These are phyloP conservation scores for Prototheca wickerhamii DNA, from an alignment of 163 green algal genomes.

Conservation along the genomic window DNA sequence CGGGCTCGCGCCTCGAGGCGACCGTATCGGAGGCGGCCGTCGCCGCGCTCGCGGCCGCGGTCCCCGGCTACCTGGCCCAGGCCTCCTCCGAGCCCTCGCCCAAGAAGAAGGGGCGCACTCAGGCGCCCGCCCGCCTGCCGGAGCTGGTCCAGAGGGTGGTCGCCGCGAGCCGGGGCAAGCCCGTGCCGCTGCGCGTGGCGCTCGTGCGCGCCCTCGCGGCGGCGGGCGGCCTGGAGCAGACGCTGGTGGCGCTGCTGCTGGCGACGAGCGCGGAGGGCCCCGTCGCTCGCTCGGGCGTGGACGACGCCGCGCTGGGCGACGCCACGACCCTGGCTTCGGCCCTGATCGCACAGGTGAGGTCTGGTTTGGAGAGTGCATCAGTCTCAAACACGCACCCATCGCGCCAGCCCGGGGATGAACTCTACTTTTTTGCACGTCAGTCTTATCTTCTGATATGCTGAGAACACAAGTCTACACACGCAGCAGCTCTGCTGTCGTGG, in stretches of 20 bases:
- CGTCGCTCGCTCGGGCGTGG: too few species aligned
- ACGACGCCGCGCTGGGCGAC: too few species aligned
- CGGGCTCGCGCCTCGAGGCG: conserved; percentile 51
- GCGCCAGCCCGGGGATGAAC: conserved; percentile 35
- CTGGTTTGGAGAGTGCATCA: too few species aligned
- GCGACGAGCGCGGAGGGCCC: not conserved
- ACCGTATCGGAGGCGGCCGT: conserved; percentile 27
- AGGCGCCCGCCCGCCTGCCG: not conserved
- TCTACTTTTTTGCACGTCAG: conserved; percentile 74
- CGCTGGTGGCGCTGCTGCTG: conserved; percentile 6
- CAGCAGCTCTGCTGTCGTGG: not conserved
- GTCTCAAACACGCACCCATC: not conserved
- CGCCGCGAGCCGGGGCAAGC: conserved; percentile 27
- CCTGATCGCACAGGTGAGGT: conserved; percentile 2
- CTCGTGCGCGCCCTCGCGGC: conserved; percentile 36
- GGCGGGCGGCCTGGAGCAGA: conserved; percentile 5
- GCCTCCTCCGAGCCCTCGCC: conserved; percentile 47
- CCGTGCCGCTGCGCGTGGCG: conserved; percentile 27
- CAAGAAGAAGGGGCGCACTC: conserved; percentile 10
- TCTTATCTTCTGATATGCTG: conserved; percentile 34
- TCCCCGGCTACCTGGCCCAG: conserved; percentile 36
- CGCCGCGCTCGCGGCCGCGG: conserved; percentile 41
- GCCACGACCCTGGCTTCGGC: too few species aligned
- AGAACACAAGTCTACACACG: not conserved
- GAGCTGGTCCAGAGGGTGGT: conserved; percentile 42